Percentiles rank a stretch among this genome's conserved stretches.
phyloP scores from a whole-genome alignment of 2,329 filamentous ascomycete genomes.

The Xylogone sp. region DNA sequence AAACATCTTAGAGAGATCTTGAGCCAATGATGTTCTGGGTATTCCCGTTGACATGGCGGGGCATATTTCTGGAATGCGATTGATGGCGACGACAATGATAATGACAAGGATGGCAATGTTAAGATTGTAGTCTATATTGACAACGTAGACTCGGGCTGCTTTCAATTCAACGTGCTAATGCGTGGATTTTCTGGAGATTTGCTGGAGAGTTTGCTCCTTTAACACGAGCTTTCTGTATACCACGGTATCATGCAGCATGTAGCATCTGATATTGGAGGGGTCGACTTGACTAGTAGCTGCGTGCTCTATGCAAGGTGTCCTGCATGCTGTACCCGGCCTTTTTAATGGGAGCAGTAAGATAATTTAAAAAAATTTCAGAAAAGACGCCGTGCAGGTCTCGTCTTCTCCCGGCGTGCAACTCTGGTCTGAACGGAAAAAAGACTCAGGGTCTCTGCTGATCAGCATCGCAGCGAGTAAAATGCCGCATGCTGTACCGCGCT shows the following conservation, averaged over 20 bases:
- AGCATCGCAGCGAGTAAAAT: neutral
- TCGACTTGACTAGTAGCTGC: neutral
- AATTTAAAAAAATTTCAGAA: neutral
- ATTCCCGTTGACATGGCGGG: neutral
- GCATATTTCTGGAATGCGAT: neutral
- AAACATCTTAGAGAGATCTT: neutral
- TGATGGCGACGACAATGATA: no score
- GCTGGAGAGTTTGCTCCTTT: no score
- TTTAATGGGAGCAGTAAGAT: neutral
- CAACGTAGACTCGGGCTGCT: no score
- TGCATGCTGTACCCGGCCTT: neutral
- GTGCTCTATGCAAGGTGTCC: neutral
- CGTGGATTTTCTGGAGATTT: no score
- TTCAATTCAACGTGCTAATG: no score
- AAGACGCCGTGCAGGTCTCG: neutral
- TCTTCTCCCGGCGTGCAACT: neutral
- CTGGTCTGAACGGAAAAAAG: neutral
- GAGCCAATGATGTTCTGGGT: no score
- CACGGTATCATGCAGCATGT: no score
- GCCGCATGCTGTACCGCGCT: neutral
- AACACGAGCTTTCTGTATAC: no score
- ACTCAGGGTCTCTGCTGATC: neutral
- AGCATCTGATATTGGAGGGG: neutral
- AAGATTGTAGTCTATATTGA: no score
- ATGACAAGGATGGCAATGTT: no score